These are phyloP conservation scores for Penicillium sp. DNA, from an alignment of 2,329 filamentous ascomycete genomes.

Conservation along the genomic window DNA sequence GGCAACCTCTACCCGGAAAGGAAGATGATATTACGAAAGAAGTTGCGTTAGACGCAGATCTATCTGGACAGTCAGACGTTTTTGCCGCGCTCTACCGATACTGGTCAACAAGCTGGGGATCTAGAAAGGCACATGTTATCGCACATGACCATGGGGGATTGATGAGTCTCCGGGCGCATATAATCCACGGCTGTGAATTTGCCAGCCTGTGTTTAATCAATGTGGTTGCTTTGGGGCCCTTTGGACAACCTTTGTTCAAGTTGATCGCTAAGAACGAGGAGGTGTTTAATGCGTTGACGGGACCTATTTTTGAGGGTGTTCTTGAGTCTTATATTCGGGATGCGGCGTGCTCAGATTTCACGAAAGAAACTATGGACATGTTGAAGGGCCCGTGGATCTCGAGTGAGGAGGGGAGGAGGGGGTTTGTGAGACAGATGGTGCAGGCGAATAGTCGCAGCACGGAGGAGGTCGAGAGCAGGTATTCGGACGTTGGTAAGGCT, in stretches of 20 bases:
- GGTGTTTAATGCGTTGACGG: conserved; percentile 38
- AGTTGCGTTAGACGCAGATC: conserved; percentile 31
- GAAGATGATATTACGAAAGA: conserved; percentile 15
- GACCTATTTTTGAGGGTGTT: conserved; percentile 39
- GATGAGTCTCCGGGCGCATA: conserved; percentile 40
- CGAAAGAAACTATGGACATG: conserved; percentile 34
- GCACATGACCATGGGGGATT: conserved; percentile 50
- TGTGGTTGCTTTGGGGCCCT: conserved; percentile 46
- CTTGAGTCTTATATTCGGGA: conserved; percentile 42
- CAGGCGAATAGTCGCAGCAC: conserved; percentile 34
- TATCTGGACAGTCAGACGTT: conserved; percentile 40
- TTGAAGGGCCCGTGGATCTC: conserved; percentile 39
- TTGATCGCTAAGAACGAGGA: conserved; percentile 36
- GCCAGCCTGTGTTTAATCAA: conserved; percentile 45
- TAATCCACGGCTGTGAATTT: conserved; percentile 40
- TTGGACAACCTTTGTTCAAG: conserved; percentile 47
- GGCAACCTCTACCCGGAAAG: conserved; percentile 11
- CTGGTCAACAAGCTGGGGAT: conserved; percentile 25
- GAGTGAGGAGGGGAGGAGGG: conserved; percentile 27
- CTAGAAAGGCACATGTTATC: conserved; percentile 38
- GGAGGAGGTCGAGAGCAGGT: conserved; percentile 40
- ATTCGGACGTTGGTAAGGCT: conserved; percentile 35
- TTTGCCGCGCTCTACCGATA: conserved; percentile 40
- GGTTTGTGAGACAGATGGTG: conserved; percentile 45
- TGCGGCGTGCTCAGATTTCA: conserved; percentile 34